Evolutionary conservation across 202 grass and related monocot genomes (phyloP).

Genomic region (Musa balbisiana): DNA sequence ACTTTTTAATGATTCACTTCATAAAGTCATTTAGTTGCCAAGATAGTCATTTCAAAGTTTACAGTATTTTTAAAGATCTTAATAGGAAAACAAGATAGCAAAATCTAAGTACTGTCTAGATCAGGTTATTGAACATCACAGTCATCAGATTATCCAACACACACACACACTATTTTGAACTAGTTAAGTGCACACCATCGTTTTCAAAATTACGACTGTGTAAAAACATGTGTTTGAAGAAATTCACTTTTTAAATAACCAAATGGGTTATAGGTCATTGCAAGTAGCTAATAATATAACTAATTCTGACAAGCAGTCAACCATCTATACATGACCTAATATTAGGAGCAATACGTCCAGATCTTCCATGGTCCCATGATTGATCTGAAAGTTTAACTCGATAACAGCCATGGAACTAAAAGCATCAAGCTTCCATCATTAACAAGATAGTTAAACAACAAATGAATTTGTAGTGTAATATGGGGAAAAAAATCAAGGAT

Average conservation of each 20-base stretch:
- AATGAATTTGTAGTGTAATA: not conserved
- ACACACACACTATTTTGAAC: too few species aligned
- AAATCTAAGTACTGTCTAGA: not conserved
- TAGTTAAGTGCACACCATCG: too few species aligned
- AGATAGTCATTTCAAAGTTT: not conserved
- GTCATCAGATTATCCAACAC: not conserved
- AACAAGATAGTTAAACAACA: not conserved
- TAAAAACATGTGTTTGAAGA: too few species aligned
- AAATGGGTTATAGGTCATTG: too few species aligned
- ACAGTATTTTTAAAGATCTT: not conserved
- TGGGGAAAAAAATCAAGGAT: not conserved
- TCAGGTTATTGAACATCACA: not conserved
- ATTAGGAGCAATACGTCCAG: not conserved
- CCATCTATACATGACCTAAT: not conserved
- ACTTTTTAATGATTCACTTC: too few species aligned
- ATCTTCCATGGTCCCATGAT: not conserved
- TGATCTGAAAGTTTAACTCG: not conserved
- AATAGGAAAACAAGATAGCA: not conserved
- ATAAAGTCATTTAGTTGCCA: too few species aligned
- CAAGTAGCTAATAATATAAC: too few species aligned
- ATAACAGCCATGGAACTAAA: not conserved
- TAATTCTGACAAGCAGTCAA: too few species aligned
- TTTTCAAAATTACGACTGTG: too few species aligned
- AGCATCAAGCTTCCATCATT: not conserved
- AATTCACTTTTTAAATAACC: too few species aligned